Conservation (phyloP, 148 eudicot genomes). For the Camellia granthamiana region DNA sequence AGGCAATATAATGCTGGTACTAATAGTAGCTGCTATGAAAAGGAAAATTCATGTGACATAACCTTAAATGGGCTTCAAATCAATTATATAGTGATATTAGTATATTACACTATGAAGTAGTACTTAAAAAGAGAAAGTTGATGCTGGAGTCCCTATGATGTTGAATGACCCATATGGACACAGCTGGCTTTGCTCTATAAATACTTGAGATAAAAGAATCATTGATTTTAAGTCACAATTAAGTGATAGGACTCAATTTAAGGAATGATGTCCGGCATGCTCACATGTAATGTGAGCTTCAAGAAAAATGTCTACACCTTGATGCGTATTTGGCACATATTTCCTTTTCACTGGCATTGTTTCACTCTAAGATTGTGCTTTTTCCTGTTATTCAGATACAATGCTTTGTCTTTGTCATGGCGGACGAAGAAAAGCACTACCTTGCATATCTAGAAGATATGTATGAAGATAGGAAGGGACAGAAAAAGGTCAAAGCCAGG, state of each 20-base stretch:
- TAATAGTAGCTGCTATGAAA: background rate
- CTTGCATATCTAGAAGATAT: conserved; percentile 95
- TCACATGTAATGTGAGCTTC: background rate
- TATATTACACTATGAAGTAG: background rate
- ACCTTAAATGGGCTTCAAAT: conserved; percentile 10
- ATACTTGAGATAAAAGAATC: background rate
- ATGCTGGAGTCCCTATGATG: background rate
- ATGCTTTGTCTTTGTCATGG: conserved; percentile 95
- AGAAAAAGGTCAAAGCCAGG: conserved; percentile 95
- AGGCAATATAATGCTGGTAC: background rate
- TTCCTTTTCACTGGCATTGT: background rate
- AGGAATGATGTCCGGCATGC: background rate
- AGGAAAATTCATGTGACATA: background rate
- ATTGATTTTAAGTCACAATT: background rate
- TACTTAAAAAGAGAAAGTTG: background rate
- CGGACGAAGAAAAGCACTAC: conserved; percentile 78
- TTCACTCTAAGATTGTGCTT: background rate
- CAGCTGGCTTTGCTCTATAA: conserved; percentile 1
- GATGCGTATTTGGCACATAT: background rate
- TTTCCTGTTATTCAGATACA: conserved; percentile 44
- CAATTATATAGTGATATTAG: background rate
- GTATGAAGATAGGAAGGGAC: conserved; percentile 93
- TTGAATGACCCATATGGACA: background rate
- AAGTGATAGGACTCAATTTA: background rate
- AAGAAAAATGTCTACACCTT: background rate